Evolutionary conservation across 2,329 filamentous ascomycete species (phyloP).

Genomic region (Hansfordia pulvinata): DNA sequence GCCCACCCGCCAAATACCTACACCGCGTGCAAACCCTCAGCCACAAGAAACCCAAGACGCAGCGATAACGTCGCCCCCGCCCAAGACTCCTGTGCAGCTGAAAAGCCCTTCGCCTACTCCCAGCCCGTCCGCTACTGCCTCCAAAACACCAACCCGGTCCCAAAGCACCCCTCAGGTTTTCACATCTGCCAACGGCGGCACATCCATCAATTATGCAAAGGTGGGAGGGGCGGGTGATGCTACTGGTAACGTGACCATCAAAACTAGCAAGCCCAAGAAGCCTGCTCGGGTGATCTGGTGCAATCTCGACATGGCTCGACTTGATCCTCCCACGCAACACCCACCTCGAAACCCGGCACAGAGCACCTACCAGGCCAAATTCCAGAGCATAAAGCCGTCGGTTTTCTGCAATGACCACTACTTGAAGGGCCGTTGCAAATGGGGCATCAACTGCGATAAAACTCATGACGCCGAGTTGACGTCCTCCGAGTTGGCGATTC

Average conservation of each 20-base stretch:
- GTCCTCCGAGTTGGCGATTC: conserved; percentile 16
- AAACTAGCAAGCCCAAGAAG: conserved; percentile 17
- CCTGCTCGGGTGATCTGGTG: conserved; percentile 15
- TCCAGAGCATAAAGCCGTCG: conserved; percentile 13
- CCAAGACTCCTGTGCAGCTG: too few species aligned
- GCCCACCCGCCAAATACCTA: too few species aligned
- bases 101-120: too few species aligned
- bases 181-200: conserved; percentile 19
- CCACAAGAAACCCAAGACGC: too few species aligned
- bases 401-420: conserved; percentile 21
- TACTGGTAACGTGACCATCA: conserved; percentile 19
- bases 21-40: conserved; percentile 2
- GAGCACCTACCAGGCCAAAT: conserved; percentile 16
- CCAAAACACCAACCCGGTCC: conserved; percentile 6
- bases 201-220: conserved; percentile 19
- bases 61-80: too few species aligned
- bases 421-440: conserved; percentile 16
- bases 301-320: conserved; percentile 15
- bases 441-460: conserved; percentile 16
- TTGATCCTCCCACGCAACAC: conserved; percentile 16
- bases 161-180: conserved; percentile 16
- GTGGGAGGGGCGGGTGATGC: conserved; percentile 16
- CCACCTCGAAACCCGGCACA: conserved; percentile 16
- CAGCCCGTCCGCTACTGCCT: too few species aligned
- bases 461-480: conserved; percentile 17